Evolutionary conservation across 2,329 filamentous ascomycete species (phyloP).

Genomic region (Bipolaris gigantea): DNA sequence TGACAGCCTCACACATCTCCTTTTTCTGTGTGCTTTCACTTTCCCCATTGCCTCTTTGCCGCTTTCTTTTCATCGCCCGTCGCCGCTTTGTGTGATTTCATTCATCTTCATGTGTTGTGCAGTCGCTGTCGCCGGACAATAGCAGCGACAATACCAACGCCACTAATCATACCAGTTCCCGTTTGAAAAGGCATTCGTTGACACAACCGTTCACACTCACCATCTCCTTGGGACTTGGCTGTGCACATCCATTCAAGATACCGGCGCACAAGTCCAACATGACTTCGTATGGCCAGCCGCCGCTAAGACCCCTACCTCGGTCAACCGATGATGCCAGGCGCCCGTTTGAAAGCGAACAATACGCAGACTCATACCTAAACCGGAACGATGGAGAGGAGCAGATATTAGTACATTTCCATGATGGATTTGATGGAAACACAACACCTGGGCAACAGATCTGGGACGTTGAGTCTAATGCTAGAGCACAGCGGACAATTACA

Average conservation of each 20-base stretch:
- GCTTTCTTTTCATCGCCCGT: slow-evolving; percentile 8
- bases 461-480: slow-evolving; percentile 32
- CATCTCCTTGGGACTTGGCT: slow-evolving; percentile 9
- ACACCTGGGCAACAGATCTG: slow-evolving; percentile 11
- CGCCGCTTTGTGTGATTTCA: slow-evolving; percentile 15
- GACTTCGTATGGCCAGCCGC: slow-evolving; percentile 24
- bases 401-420: slow-evolving; percentile 31
- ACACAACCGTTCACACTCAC: slow-evolving; percentile 4
- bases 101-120: slow-evolving; percentile 14
- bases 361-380: slow-evolving; percentile 6
- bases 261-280: slow-evolving; percentile 16
- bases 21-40: slow-evolving; percentile 15
- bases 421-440: slow-evolving; percentile 9
- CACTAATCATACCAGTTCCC: slow-evolving; percentile 36
- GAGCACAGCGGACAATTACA: slow-evolving; percentile 31
- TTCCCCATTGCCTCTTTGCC: slow-evolving; percentile 13
- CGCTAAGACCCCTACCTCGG: slow-evolving; percentile 13
- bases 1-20: slow-evolving; percentile 23
- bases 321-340: slow-evolving; percentile 10
- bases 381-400: slow-evolving; percentile 30
- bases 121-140: slow-evolving; percentile 23
- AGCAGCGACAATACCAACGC: slow-evolving; percentile 24
- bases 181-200: slow-evolving; percentile 25
- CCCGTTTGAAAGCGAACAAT: not conserved
- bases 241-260: slow-evolving; percentile 2